Evolutionary conservation across 176 grass and related monocot species (phyloP), one percentile per base, ranked within the genome.

Genomic region (Elaeis guineensis): DNA sequence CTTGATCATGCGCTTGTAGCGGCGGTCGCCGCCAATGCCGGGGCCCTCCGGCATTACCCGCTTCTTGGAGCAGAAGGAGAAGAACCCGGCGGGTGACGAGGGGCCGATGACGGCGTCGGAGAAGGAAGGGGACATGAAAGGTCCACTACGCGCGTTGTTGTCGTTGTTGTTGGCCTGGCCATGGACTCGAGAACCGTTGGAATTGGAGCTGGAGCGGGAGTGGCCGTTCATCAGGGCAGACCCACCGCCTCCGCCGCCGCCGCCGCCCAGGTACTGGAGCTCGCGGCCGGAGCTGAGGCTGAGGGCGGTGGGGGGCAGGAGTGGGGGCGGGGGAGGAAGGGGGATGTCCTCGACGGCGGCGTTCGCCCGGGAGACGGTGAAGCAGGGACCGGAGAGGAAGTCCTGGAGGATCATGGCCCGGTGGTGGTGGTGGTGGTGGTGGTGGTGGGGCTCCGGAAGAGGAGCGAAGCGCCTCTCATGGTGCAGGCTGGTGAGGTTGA

Each of bases 1-100:
- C 76, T 78, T 78, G 20, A 78, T 59, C 76, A 78, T 72, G 54
- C 76, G 76, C 16, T 28, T 59, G 25, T 66, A 68, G 54, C 69
- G 54, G 7, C 61, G 16, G 61, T 65, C 76, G 19, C 48, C 53
- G 4, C 39, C 44, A 5, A 25, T 25, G 6, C 4, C 8, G 0
- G 73, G 54, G 25, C 15, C 61, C 0, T 77, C 75, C 5, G 57
- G 57, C 35, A 21, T 2, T 55, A 21, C 0, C 24, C 55, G 49
- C 14, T 54, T 77, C 26, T 63, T 77, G 17, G 57, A 54, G 65
- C 50, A 77, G 19, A 70, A 69, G 5, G 75, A 63, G 39, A 63
- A 53, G 49, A 77, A 48, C 17, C 65, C 51, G 1, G 23, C 32
- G 1, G 73, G 63, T 5, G 44, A 76, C 50, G 39, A 52, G 50